Evolutionary conservation across 2,329 filamentous ascomycete species (phyloP).

Genomic region (Taxawa tesnikishii): DNA sequence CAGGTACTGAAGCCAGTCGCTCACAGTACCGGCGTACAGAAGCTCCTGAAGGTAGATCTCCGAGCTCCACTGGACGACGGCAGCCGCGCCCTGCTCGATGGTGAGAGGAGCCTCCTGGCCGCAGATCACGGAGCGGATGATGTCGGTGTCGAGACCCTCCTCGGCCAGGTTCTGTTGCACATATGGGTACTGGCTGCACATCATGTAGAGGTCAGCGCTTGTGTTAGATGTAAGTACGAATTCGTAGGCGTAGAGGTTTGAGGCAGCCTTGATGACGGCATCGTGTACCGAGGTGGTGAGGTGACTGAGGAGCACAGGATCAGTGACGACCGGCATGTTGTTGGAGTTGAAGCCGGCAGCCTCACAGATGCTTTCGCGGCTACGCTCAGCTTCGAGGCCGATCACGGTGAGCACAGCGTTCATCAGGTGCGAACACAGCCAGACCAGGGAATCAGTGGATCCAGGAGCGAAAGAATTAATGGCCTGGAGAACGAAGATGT

Average conservation of each 20-base stretch:
- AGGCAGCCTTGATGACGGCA: constrained; percentile 1
- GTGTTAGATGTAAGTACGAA: constrained; percentile 1
- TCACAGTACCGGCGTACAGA: no score
- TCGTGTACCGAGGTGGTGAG: no score
- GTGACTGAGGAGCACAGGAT: no score
- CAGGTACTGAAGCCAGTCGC: no score
- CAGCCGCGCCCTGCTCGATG: neutral
- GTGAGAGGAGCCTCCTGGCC: neutral
- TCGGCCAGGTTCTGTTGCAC: constrained; percentile 1
- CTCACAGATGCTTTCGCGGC: neutral
- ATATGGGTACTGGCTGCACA: constrained; percentile 4
- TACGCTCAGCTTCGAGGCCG: neutral
- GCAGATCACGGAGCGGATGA: neutral
- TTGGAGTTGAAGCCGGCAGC: neutral
- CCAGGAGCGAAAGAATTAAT: constrained; percentile 10
- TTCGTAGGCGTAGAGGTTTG: neutral
- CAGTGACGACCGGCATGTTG: neutral
- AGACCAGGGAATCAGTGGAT: neutral
- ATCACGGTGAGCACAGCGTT: constrained; percentile 1
- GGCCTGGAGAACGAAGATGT: constrained; percentile 13
- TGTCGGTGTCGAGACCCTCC: constrained; percentile 2
- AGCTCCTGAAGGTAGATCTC: constrained; percentile 1
- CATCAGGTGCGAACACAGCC: constrained; percentile 2
- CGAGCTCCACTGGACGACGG: neutral
- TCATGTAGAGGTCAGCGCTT: neutral